These are phyloP conservation scores for Aureobasidium vineae DNA, from an alignment of 2,329 filamentous ascomycete species.

Conservation along the genomic window DNA sequence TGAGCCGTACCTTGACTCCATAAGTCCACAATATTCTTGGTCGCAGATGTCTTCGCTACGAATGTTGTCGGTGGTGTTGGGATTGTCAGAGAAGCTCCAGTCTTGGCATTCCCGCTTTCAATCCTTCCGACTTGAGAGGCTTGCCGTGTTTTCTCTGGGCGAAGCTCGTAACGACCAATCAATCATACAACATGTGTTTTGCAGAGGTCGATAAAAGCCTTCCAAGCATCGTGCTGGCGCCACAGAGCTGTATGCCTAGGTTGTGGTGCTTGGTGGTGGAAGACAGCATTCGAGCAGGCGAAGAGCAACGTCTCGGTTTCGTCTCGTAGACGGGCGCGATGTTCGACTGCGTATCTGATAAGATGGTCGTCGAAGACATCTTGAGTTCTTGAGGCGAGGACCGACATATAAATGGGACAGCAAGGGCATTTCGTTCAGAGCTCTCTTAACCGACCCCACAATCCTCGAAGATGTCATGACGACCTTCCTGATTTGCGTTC, in stretches of 20 bases:
- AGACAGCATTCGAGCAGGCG: not conserved
- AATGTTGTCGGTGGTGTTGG: not conserved
- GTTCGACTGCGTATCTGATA: not conserved
- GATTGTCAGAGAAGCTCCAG: not conserved
- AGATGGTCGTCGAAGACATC: no score
- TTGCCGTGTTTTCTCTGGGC: not conserved
- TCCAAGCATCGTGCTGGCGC: not conserved
- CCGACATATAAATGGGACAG: not conserved
- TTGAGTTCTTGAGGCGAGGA: not conserved
- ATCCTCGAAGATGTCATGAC: not conserved
- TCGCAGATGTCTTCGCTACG: not conserved
- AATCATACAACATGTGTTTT: not conserved
- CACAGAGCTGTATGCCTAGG: not conserved
- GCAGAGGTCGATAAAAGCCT: not conserved
- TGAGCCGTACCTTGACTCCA: no score
- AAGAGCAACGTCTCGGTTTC: no score
- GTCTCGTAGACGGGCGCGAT: not conserved
- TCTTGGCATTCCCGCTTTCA: not conserved
- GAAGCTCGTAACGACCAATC: not conserved
- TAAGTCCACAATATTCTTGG: no score
- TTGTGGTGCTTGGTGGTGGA: not conserved
- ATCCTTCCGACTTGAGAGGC: not conserved
- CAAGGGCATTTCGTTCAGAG: not conserved
- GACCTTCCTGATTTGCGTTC: slow-evolving; percentile 17
- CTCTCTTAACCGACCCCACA: not conserved